Evolutionary conservation across 805 yeast species (phyloP), one percentile per base, ranked within the genome.

Genomic region (Ogataea saltuana): DNA sequence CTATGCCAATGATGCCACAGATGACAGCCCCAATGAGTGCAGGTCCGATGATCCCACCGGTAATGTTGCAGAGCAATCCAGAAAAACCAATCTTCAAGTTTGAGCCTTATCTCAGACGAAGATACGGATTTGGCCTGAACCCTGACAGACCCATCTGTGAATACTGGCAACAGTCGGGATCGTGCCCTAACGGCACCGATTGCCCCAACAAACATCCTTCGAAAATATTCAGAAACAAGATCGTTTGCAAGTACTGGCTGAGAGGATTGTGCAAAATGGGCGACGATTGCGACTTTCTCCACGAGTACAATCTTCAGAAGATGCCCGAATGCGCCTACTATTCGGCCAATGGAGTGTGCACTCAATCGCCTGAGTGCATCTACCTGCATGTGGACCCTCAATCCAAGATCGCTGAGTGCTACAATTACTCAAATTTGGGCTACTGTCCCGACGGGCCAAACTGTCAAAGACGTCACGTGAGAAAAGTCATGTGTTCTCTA

Each of bases 221-320:
- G 78, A 40, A 75, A 75, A 59, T 62, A 35, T 80, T 78, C 58
- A 71, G 75, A 41, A 83, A 83, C 62, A 83, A 85, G 62, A 88
- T 93, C 41, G 99, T 93, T 4, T 93, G 99, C 64, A 91, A 93
- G 72, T 97, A 93, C 70, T 93, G 99, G 99, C 77, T 93, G 26
- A 78, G 97, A 52, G 99, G 99, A 0, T 75, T 93, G 26, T 93
- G 99, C 67, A 93, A 93, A 68, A 91, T 91, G 71, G 95, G 95
- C 39, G 96, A 89, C 54, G 88, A 87, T 53, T 93, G 99, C 65
- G 99, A 93, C 69, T 93, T 88, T 58, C 68, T 93, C 33, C 99
- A 93, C 65, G 99, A 93, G 61, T 90, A 90, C 60, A 91, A 93
- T 59, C 68, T 93, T 55, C 74, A 95, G 47, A 88, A 87, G 65